A percentile compares a stretch with the other conserved stretches of the same genome.
Evolutionary conservation across 192 early-diverging fungal species (phyloP).

Genomic region (Backusella westeae): DNA sequence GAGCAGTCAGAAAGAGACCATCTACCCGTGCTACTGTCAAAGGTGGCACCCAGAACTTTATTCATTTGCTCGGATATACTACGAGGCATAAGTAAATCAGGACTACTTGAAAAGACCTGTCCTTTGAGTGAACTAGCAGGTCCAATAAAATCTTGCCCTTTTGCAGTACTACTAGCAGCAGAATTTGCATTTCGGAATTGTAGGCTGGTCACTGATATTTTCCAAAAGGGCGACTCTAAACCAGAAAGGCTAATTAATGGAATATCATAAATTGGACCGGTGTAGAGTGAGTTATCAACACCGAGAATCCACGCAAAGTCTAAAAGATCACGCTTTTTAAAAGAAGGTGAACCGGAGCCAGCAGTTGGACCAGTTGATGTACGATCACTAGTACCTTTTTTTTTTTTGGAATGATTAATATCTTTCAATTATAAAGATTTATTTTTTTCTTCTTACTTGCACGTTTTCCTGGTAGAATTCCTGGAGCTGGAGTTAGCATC

Average conservation of each 20-base stretch:
- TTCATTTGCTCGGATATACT: neutral
- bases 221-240: neutral
- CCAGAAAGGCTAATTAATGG: neutral
- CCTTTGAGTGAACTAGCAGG: neutral
- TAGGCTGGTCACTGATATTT: neutral
- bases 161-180: neutral
- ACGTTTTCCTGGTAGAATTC: neutral
- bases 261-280: neutral
- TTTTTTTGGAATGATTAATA: neutral
- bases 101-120: neutral
- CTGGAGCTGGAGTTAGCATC: neutral
- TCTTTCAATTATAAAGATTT: neutral
- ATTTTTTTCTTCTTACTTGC: neutral
- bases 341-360: neutral
- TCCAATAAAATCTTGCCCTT: neutral
- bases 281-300: neutral
- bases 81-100: neutral
- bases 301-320: neutral
- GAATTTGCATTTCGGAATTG: neutral
- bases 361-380: neutral
- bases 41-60: neutral
- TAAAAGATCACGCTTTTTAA: neutral
- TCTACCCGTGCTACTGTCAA: neutral
- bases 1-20: neutral
- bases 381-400: neutral